Evolutionary conservation across 2,329 filamentous ascomycete genomes (phyloP).

Genomic region (Drechslera avenae): DNA sequence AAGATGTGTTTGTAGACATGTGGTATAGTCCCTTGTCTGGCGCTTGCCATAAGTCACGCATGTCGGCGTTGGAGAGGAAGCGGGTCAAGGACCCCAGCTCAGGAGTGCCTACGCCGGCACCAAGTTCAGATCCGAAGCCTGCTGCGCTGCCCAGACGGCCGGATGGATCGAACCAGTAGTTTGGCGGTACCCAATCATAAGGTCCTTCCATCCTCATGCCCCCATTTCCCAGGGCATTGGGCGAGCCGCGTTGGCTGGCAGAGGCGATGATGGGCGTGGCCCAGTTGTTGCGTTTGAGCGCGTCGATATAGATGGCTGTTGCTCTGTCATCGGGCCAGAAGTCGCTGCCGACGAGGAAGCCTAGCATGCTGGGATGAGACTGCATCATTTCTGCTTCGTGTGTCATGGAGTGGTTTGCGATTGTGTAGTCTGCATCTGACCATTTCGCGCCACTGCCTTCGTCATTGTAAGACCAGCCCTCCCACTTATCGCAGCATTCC

Average conservation of each 20-base stretch:
- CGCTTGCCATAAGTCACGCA: conserved; percentile 62
- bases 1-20: conserved; percentile 62
- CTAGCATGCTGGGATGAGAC: conserved; percentile 63
- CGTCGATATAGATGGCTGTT: conserved; percentile 58
- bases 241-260: conserved; percentile 61
- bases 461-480: conserved; percentile 66
- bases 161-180: conserved; percentile 64
- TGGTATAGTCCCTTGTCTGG: conserved; percentile 62
- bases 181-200: conserved; percentile 69
- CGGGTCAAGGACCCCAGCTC: conserved; percentile 59
- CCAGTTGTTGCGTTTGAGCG: conserved; percentile 60
- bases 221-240: conserved; percentile 58
- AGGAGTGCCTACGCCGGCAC: conserved; percentile 66
- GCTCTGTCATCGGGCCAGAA: conserved; percentile 67
- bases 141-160: conserved; percentile 62
- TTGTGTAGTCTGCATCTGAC: conserved; percentile 60
- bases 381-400: conserved; percentile 67
- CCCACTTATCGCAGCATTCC: conserved; percentile 73
- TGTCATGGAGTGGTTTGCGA: conserved; percentile 60
- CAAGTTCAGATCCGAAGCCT: conserved; percentile 67
- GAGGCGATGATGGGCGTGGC: conserved; percentile 63
- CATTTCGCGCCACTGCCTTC: conserved; percentile 57
- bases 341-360: conserved; percentile 66
- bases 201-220: conserved; percentile 71
- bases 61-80: conserved; percentile 59